A percentile compares a stretch with the other conserved stretches of the same genome.
Conservation (phyloP, 371 early-diverging fungal genomes). For the Coemansia sp. region DNA sequence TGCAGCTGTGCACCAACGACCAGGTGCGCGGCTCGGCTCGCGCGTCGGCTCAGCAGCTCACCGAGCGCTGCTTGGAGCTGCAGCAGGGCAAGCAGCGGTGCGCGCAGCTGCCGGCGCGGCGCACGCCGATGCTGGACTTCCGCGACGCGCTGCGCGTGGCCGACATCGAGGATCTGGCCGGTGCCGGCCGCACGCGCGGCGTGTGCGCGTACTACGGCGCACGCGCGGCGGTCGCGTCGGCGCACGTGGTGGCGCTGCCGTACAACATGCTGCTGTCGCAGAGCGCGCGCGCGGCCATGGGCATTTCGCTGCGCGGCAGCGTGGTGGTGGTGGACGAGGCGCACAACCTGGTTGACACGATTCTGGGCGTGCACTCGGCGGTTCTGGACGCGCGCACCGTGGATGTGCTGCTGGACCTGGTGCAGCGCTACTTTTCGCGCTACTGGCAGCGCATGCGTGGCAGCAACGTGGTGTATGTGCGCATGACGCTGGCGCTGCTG, state of each 20-base stretch:
- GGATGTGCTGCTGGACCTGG: conserved; percentile 55
- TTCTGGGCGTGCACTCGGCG: conserved; percentile 63
- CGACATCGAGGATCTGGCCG: conserved; percentile 87
- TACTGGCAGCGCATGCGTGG: conserved; percentile 73
- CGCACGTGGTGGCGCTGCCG: conserved; percentile 82
- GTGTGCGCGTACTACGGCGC: conserved; percentile 94
- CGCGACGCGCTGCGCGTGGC: conserved; percentile 60
- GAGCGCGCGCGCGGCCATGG: conserved; percentile 73
- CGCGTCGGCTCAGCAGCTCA: conserved; percentile 57
- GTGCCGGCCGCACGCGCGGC: conserved; percentile 56
- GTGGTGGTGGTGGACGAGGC: conserved; percentile 91
- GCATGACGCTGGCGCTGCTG: conserved; percentile 59
- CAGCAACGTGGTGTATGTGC: conserved; percentile 74
- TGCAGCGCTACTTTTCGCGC: conserved; percentile 67
- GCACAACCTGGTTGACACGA: conserved; percentile 80
- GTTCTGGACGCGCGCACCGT: conserved; percentile 55
- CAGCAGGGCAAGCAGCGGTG: conserved; percentile 61
- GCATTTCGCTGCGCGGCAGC: conserved; percentile 68
- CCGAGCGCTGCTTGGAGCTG: conserved; percentile 78
- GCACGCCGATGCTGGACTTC: conserved; percentile 58
- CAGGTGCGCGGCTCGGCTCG: conserved; percentile 52
- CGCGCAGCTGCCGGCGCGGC: conserved; percentile 56
- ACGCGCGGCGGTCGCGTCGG: conserved; percentile 59
- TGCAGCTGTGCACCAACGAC: conserved; percentile 79
- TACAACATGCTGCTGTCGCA: conserved; percentile 82